Evolutionary conservation across 192 early-diverging fungal species (phyloP), one percentile per base, ranked within the genome.

Genomic region (Umbelopsis vinacea): DNA sequence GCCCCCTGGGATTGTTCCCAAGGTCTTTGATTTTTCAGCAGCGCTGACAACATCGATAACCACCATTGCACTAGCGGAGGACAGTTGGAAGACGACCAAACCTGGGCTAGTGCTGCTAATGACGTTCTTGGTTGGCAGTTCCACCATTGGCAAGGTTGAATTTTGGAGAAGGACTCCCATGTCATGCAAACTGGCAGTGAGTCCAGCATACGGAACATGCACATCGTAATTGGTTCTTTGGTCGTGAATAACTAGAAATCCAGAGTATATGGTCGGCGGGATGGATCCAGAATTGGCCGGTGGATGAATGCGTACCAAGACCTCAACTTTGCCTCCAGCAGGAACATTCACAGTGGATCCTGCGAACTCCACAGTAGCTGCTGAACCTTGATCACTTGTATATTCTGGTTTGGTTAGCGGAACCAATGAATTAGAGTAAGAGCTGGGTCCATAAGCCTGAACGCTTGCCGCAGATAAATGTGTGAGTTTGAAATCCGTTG

Each of bases 231-330:
- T 46, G 4, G n/a, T 67, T 22, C 40, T n/a, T 14, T 17, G 67
- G 24, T 68, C 47, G 2, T 46, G 46, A 19, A 83, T 73, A 29
- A 76, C 72, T 53, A 88, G 74, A 38, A 76, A 85, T 7, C 86
- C 86, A 37, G 79, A 83, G 73, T 85, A 88, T 52, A 88, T 77
- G 26, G 81, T 76, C 21, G 80, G 79, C 55, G 74, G 68, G 6
- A 57, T 29, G 3, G 68, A 43, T 48, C 70, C 53, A 5, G 75
- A 73, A 12, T 66, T 75, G 24, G 74, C 55, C 48, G 85, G 87
- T 22, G 84, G 83, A 1, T 40, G 67, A 55, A 88, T 85, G 7
- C 21, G 54, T 12, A 88, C 26, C 3, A 66, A 80, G 15, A 88
- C 50, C 15, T 72, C 75, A 22, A 46, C 69, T 38, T 70, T 73